A percentile compares a stretch with the other conserved stretches of the same genome.
Evolutionary conservation across 2,329 filamentous ascomycete species (phyloP).

Genomic region (Septoria linicola): DNA sequence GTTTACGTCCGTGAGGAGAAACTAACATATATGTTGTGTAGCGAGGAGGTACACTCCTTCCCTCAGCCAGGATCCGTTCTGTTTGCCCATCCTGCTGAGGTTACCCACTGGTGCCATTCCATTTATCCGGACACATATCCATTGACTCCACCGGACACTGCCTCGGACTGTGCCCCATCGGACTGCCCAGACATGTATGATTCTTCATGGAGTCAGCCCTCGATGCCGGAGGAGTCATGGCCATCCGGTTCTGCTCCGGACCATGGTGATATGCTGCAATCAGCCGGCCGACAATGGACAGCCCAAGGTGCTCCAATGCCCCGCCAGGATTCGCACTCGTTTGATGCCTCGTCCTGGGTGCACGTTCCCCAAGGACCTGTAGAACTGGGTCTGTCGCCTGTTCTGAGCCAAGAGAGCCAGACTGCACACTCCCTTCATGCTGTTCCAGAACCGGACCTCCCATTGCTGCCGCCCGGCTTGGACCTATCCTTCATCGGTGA

Average conservation of each 20-base stretch:
- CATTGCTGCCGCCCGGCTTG: constrained; percentile 32
- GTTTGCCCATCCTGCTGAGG: constrained; percentile 34
- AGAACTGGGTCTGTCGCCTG: constrained; percentile 38
- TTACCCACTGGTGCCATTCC: constrained; percentile 36
- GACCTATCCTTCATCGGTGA: constrained; percentile 33
- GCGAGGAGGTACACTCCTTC: constrained; percentile 32
- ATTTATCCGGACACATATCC: constrained; percentile 30
- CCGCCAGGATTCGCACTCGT: constrained; percentile 23
- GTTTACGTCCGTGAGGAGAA: background rate
- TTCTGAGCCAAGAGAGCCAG: constrained; percentile 39
- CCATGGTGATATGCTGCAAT: constrained; percentile 28
- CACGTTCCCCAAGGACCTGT: constrained; percentile 32
- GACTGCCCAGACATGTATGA: constrained; percentile 34
- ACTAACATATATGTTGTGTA: constrained; percentile 33
- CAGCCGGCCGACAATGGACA: constrained; percentile 28
- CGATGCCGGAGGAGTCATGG: constrained; percentile 33
- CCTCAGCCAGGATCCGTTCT: constrained; percentile 32
- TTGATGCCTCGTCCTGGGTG: constrained; percentile 29
- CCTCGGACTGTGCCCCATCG: constrained; percentile 33
- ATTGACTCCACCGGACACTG: constrained; percentile 35
- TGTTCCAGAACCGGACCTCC: constrained; percentile 32
- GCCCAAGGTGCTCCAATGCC: constrained; percentile 18
- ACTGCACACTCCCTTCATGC: constrained; percentile 35
- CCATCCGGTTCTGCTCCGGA: constrained; percentile 28
- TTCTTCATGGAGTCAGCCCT: constrained; percentile 30